Conservation (phyloP, 352 stramenopile species). For the Pythium scleroteichum region DNA sequence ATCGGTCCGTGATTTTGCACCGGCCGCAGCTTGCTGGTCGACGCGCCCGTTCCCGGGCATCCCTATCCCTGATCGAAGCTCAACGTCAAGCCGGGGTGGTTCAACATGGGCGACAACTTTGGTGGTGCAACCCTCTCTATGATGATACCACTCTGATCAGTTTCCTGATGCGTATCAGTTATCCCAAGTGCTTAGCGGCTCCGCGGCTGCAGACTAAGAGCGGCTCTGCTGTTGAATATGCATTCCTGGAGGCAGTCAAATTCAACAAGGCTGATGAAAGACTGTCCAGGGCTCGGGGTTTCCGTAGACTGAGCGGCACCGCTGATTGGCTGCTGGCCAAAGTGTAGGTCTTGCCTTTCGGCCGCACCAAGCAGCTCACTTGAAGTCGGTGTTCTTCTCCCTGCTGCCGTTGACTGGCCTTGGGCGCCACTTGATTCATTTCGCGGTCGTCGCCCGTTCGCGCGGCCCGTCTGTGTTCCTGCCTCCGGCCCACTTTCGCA, state of each 20-base stretch:
- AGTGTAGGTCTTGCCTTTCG: slow-evolving; percentile 19
- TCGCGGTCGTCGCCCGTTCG: slow-evolving; percentile 25
- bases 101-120: slow-evolving; percentile 25
- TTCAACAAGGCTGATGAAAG: slow-evolving; percentile 15
- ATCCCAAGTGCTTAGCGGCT: neutral
- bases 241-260: neutral
- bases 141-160: slow-evolving; percentile 16
- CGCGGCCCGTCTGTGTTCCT: slow-evolving; percentile 22
- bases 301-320: neutral
- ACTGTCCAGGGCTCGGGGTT: slow-evolving; percentile 16
- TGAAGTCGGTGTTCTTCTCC: slow-evolving; percentile 28
- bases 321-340: slow-evolving; percentile 22
- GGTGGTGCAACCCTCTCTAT: slow-evolving; percentile 19
- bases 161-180: slow-evolving; percentile 2
- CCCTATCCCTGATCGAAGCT: slow-evolving; percentile 28
- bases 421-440: slow-evolving; percentile 31
- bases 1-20: slow-evolving; percentile 16
- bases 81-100: slow-evolving; percentile 28
- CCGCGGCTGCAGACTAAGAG: neutral
- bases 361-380: slow-evolving; percentile 31
- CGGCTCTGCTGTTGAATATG: slow-evolving; percentile 15
- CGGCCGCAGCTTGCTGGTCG: slow-evolving; percentile 14
- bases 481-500: slow-evolving; percentile 2
- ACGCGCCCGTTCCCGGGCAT: slow-evolving; percentile 5
- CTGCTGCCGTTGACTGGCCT: slow-evolving; percentile 17